Evolutionary conservation across 441 rosid genomes (phyloP).

Genomic region (Hura crepitans): DNA sequence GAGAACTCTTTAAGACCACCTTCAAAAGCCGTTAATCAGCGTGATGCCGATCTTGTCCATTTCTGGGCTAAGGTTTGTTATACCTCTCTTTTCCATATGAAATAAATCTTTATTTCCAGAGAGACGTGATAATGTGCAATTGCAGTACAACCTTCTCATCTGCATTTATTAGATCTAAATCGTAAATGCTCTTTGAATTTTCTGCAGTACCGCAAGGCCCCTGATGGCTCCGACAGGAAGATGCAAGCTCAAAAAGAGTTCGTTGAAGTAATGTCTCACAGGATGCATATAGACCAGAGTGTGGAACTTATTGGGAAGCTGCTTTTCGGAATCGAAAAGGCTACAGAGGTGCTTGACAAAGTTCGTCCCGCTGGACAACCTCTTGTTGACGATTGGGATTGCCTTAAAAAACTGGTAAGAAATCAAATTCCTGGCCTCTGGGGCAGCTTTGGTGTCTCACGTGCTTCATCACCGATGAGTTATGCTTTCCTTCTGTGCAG

Average conservation of each 20-base stretch:
- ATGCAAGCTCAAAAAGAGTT: slow-evolving; percentile 71
- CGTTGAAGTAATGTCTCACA: slow-evolving; percentile 80
- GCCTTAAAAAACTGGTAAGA: slow-evolving; percentile 72
- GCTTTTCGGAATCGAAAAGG: slow-evolving; percentile 66
- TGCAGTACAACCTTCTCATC: no score
- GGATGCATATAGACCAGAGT: slow-evolving; percentile 75
- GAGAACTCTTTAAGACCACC: slow-evolving; percentile 51
- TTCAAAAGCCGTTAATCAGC: slow-evolving; percentile 72
- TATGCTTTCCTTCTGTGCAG: slow-evolving; percentile 33
- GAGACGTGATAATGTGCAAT: not conserved
- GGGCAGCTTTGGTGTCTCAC: slow-evolving; percentile 1
- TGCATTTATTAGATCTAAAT: not conserved
- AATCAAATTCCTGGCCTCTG: not conserved
- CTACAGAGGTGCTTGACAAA: slow-evolving; percentile 45
- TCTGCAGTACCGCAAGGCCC: slow-evolving; percentile 77
- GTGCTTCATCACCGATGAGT: no score
- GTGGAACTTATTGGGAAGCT: slow-evolving; percentile 67
- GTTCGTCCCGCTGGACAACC: slow-evolving; percentile 68
- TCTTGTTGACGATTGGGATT: slow-evolving; percentile 89
- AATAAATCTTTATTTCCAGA: not conserved
- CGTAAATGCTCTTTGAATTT: not conserved
- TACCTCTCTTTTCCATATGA: not conserved
- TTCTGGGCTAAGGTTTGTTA: slow-evolving; percentile 78
- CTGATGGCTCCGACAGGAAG: slow-evolving; percentile 75
- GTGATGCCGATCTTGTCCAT: slow-evolving; percentile 89